Evolutionary conservation across 164 flowering plant species (phyloP), one percentile per base, ranked within the genome.

Genomic region (Hamamelis virginiana): DNA sequence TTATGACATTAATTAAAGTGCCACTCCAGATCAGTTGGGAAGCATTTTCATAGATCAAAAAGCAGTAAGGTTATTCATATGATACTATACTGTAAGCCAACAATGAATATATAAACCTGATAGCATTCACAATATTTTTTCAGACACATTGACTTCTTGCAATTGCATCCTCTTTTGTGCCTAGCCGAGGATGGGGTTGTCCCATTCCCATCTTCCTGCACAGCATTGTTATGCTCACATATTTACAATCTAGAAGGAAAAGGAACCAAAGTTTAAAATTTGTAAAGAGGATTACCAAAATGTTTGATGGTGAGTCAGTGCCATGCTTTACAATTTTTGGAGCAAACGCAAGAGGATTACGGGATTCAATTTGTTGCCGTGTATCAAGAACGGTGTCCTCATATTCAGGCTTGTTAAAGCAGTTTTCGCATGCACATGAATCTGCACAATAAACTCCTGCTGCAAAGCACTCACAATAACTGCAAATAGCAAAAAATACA

Each of bases 81-180:
- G 15, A 11, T 55, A 25, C 0, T 55, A 22, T 22, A 55, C 28
- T 23, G 59, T 55, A 55, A 23, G 27, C 22, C 21, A 59, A 25
- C 45, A 28, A 59, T 25, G 6, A 26, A 47, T 33, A 22, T 44
- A 22, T 8, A 21, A 52, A 73, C 76, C 76, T 73, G 76, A 68
- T 41, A 62, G 68, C 76, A 73, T 52, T 73, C 76, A 73, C 76
- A 73, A 38, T 73, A 73, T 45, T 62, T 73, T 27, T 73, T 73
- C 25, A 43, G 56, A 56, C 76, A 73, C 38, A 19, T 67, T 6
- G 76, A 73, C 63, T 62, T 73, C 62, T 68, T 67, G 72, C 76
- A 73, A 43, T 62, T 67, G 68, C 76, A 73, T 63, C 76, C 76
- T 73, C 63, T 67, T 59, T 44, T 67, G 44, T 51, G 76, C 62